phyloP scores from a whole-genome alignment of 78 protist genomes.

The Blattamonas nauphoetae region DNA sequence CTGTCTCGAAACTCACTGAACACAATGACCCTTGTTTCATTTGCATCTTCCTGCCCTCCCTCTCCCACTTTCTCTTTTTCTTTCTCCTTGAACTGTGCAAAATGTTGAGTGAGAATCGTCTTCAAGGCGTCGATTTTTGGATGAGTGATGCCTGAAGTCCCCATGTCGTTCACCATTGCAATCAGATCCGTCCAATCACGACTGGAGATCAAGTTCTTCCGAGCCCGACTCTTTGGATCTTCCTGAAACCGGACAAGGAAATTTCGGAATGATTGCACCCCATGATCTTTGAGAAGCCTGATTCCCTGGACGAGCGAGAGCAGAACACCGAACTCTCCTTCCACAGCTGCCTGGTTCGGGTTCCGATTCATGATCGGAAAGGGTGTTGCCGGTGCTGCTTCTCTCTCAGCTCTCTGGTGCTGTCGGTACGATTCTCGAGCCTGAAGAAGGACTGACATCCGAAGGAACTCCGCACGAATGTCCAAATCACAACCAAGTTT shows the following conservation, averaged over 20 bases:
- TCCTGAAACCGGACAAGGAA: constrained; percentile 9
- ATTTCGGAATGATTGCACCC: background rate
- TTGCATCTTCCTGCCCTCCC: too few species aligned
- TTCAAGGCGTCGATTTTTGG: constrained; percentile 16
- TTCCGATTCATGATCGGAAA: background rate
- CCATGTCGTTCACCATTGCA: background rate
- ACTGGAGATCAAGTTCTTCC: background rate
- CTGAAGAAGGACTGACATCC: background rate
- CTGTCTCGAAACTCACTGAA: constrained; percentile 39
- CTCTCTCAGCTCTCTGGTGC: background rate
- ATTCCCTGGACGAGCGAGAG: background rate
- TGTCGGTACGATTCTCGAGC: background rate
- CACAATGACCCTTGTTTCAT: constrained; percentile 55
- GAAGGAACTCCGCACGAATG: too few species aligned
- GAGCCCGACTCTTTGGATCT: constrained; percentile 6
- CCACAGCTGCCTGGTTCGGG: background rate
- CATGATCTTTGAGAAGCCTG: background rate
- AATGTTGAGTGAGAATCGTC: constrained; percentile 25
- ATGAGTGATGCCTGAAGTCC: background rate
- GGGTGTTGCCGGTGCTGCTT: background rate
- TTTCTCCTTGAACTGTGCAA: background rate
- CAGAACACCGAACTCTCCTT: background rate
- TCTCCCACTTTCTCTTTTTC: background rate
- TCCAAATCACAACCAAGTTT: too few species aligned
- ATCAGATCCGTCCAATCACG: background rate